phyloP scores from a whole-genome alignment of 768 basidiomycete species.

The Gloeostereum incarnatum region DNA sequence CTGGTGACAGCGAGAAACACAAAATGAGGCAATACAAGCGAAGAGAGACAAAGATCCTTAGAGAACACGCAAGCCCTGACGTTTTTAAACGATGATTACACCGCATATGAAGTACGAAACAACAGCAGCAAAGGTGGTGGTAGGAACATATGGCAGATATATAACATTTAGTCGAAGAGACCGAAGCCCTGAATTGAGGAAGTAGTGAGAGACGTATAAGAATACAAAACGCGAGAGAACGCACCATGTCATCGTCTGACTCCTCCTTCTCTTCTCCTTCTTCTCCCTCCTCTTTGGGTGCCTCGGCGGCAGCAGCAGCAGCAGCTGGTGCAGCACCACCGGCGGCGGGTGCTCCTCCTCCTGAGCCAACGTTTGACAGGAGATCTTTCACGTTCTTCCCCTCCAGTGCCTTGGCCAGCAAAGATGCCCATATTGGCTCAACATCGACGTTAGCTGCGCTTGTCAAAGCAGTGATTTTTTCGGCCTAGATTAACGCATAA shows the following conservation, averaged over 20 bases:
- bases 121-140: too few species aligned
- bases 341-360: conserved; percentile 79
- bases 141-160: too few species aligned
- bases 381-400: conserved; percentile 97
- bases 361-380: conserved; percentile 89
- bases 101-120: too few species aligned
- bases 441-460: conserved; percentile 76
- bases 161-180: conserved; percentile 93
- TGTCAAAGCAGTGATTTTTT: conserved; percentile 87
- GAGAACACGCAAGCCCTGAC: too few species aligned
- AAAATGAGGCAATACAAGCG: too few species aligned
- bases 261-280: conserved; percentile 87
- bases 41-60: too few species aligned
- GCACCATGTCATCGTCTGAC: conserved; percentile 84
- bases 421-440: conserved; percentile 95
- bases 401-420: conserved; percentile 96
- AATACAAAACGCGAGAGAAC: conserved; percentile 14
- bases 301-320: conserved; percentile 55
- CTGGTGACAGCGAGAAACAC: too few species aligned
- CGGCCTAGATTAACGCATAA: conserved; percentile 43
- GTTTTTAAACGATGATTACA: too few species aligned
- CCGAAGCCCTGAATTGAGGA: conserved; percentile 69
- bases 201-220: too few species aligned
- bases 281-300: conserved; percentile 72
- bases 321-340: conserved; percentile 45